A percentile compares a stretch with the other conserved stretches of the same genome.
Conservation (phyloP, 2,329 filamentous ascomycete genomes). For the Seiridium unicorne region DNA sequence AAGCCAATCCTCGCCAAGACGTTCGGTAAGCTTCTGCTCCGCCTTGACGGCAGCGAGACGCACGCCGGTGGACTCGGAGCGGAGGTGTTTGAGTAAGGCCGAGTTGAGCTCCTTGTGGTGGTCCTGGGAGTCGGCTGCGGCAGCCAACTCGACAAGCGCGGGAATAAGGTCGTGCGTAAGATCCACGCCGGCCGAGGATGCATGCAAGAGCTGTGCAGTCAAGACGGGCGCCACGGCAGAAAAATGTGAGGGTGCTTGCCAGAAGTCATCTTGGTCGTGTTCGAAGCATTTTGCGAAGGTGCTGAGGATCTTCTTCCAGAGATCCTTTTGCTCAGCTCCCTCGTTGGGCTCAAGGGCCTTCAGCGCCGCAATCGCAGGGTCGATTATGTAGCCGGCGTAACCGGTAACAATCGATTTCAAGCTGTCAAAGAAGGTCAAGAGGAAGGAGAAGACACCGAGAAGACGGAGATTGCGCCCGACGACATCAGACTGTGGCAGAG, state of each 20-base stretch:
- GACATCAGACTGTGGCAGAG: slow-evolving; percentile 60
- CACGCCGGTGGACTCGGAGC: slow-evolving; percentile 68
- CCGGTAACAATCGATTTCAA: slow-evolving; percentile 93
- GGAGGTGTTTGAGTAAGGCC: slow-evolving; percentile 73
- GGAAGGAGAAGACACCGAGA: slow-evolving; percentile 78
- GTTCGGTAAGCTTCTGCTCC: slow-evolving; percentile 75
- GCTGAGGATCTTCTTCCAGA: slow-evolving; percentile 69
- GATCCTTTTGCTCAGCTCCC: slow-evolving; percentile 46
- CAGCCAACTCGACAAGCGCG: slow-evolving; percentile 75
- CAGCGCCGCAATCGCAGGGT: slow-evolving; percentile 68
- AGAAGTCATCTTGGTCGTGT: slow-evolving; percentile 93
- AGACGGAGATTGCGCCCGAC: slow-evolving; percentile 60
- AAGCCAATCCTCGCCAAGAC: slow-evolving; percentile 91
- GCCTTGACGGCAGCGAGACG: slow-evolving; percentile 80
- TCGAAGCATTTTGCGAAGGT: slow-evolving; percentile 76
- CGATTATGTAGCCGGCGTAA: slow-evolving; percentile 83
- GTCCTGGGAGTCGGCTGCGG: slow-evolving; percentile 78
- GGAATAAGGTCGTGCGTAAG: slow-evolving; percentile 61
- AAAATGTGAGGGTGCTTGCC: slow-evolving; percentile 90
- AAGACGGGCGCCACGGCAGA: slow-evolving; percentile 68
- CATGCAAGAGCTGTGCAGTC: slow-evolving; percentile 61
- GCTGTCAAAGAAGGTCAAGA: slow-evolving; percentile 75
- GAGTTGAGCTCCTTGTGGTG: slow-evolving; percentile 90
- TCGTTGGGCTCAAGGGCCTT: slow-evolving; percentile 39
- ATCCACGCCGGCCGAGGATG: slow-evolving; percentile 36